These are phyloP conservation scores for Crassisporium funariophilum DNA, from an alignment of 768 basidiomycete species.

Conservation along the genomic window DNA sequence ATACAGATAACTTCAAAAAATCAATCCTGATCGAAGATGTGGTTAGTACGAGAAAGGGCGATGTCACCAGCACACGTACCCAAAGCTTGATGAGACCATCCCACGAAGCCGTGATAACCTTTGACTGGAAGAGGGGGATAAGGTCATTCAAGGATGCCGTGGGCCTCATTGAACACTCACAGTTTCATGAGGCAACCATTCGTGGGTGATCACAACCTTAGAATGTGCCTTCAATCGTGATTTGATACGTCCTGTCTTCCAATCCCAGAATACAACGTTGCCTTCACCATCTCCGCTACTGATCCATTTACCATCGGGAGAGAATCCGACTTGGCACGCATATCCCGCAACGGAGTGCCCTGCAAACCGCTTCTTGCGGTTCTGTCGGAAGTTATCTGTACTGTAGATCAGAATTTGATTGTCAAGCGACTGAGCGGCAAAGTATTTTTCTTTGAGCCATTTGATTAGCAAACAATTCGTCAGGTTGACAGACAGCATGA, in stretches of 20 bases:
- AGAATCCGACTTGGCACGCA: slow-evolving; percentile 96
- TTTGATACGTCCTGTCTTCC: slow-evolving; percentile 97
- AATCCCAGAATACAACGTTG: slow-evolving; percentile 98
- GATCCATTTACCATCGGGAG: slow-evolving; percentile 98
- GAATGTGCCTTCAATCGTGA: slow-evolving; percentile 86
- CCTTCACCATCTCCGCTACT: slow-evolving; percentile 95
- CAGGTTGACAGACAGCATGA: slow-evolving; percentile 24
- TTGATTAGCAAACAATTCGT: slow-evolving; percentile 4
- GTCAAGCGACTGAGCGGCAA: slow-evolving; percentile 96
- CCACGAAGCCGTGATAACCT: slow-evolving; percentile 97
- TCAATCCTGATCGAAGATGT: slow-evolving; percentile 39
- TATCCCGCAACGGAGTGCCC: slow-evolving; percentile 98
- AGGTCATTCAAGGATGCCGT: slow-evolving; percentile 10
- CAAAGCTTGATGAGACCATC: slow-evolving; percentile 98
- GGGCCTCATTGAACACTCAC: slow-evolving; percentile 67
- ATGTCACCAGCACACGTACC: slow-evolving; percentile 51
- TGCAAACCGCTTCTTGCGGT: slow-evolving; percentile 97
- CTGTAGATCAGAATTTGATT: slow-evolving; percentile 98
- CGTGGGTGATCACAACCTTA: slow-evolving; percentile 97
- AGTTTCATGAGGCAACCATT: slow-evolving; percentile 97
- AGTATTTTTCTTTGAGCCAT: slow-evolving; percentile 74
- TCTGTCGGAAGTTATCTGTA: slow-evolving; percentile 98
- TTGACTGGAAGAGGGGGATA: slow-evolving; percentile 76
- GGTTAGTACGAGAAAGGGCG: slow-evolving; percentile 13
- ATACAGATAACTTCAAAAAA: slow-evolving; percentile 21